phyloP scores from a whole-genome alignment of 2,329 filamentous ascomycete species.

The Beauveria bassiana region DNA sequence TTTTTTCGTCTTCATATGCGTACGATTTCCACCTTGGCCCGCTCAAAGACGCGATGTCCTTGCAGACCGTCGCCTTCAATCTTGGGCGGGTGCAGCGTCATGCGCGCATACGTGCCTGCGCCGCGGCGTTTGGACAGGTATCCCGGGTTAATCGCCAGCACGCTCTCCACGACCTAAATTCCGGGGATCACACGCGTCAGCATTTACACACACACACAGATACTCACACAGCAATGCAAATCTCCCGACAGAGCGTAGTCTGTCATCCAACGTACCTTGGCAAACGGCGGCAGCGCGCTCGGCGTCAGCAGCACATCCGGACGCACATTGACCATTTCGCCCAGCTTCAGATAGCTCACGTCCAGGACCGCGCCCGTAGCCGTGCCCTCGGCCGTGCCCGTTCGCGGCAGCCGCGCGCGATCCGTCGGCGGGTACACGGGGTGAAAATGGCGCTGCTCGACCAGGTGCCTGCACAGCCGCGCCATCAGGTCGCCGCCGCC shows the following conservation, averaged over 20 bases:
- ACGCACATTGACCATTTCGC: slow-evolving; percentile 79
- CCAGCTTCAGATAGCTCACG: slow-evolving; percentile 74
- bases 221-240: not conserved
- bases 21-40: slow-evolving; percentile 80
- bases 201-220: not conserved
- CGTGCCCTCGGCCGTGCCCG: slow-evolving; percentile 49
- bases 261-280: slow-evolving; percentile 54
- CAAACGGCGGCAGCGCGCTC: slow-evolving; percentile 76
- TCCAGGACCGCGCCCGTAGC: slow-evolving; percentile 75
- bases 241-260: too few relatives aligned
- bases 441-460: slow-evolving; percentile 87
- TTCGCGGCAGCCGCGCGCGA: slow-evolving; percentile 57
- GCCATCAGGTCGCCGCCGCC: slow-evolving; percentile 52
- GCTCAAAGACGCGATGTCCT: slow-evolving; percentile 69
- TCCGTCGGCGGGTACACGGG: slow-evolving; percentile 79
- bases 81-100: slow-evolving; percentile 63
- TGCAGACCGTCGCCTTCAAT: slow-evolving; percentile 57
- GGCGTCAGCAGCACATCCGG: slow-evolving; percentile 82
- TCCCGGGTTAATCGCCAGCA: slow-evolving; percentile 86
- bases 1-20: slow-evolving; percentile 49
- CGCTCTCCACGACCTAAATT: slow-evolving; percentile 75
- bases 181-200: not conserved
- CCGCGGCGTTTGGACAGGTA: slow-evolving; percentile 76
- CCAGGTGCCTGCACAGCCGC: slow-evolving; percentile 65
- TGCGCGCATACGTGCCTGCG: slow-evolving; percentile 75